Base-by-base conservation (phyloP, 164 flowering plant genomes). In the Magnolia kwangsiensis region DNA sequence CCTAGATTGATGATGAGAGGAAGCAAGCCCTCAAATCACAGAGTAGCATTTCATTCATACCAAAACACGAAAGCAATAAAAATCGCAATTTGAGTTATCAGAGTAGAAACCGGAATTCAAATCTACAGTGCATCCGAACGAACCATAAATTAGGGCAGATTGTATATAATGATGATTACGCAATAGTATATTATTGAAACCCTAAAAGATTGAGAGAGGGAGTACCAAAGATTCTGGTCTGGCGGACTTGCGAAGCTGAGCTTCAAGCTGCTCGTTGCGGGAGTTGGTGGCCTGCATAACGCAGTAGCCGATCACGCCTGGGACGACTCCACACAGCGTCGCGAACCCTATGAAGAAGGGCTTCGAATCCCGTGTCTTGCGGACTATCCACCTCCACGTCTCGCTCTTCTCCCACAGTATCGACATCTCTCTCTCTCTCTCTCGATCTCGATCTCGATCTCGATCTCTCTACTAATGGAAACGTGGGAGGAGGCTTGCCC, bases 341-440 rank as follows among this genome's bases (percentile, higher is more conserved):
- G 98, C 97, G 83, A 96, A 96, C 20, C 89, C 77, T 13, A 89
- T 61, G 90, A 96, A 96, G 91, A 96, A 96, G 16, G 97, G 92
- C 86, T 88, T 96, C 14, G 99, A 96, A 4, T 91, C 99, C 21
- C 90, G 75, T 1, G 96, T 91, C 82, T 68, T 85, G 75, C 84
- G 74, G 73, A 94, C 97, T 5, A 93, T 18, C 95, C 96, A 89
- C 74, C 97, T 81, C 98, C 99, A 93, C 50, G 96, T 76, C 80
- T 31, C 80, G 86, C 97, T 93, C 89, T 89, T 92, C 89, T 90
- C 61, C 61, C 61, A 55, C 61, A 55, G 18, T 3, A 55, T 55
- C 61, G 61, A 55, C 61, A 55, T 55, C 61, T 55, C 93, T 87
- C 61, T 55, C 61, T 55, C 61, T 55, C 61, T 55, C 61, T 55